These are phyloP conservation scores for Candida anutae DNA, from an alignment of 1,139 yeast species.

Conservation along the genomic window DNA sequence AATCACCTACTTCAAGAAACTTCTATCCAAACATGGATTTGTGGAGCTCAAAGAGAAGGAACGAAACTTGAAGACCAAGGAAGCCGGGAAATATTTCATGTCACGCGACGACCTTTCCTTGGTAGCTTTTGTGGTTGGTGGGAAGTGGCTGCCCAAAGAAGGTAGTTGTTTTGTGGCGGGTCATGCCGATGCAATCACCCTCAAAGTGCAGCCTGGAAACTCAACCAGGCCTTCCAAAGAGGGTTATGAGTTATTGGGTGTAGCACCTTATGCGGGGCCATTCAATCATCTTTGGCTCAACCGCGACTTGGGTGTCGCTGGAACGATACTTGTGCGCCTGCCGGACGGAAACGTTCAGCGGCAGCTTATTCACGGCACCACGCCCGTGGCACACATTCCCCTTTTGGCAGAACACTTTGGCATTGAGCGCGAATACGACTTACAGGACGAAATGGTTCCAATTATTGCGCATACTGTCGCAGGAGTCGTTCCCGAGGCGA, in stretches of 20 bases:
- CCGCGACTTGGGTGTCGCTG: slow-evolving; percentile 43
- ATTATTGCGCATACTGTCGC: slow-evolving; percentile 26
- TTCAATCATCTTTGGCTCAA: slow-evolving; percentile 33
- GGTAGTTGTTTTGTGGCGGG: slow-evolving; percentile 38
- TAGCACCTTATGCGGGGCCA: slow-evolving; percentile 37
- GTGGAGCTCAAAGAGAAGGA: slow-evolving; percentile 19
- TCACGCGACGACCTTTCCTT: slow-evolving; percentile 29
- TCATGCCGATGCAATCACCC: slow-evolving; percentile 37
- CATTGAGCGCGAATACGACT: slow-evolving; percentile 23
- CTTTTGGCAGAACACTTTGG: slow-evolving; percentile 36
- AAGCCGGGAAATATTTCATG: slow-evolving; percentile 20
- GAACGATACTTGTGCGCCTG: slow-evolving; percentile 25
- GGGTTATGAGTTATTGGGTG: slow-evolving; percentile 37
- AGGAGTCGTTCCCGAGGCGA: slow-evolving; percentile 2
- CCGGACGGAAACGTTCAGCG: slow-evolving; percentile 16
- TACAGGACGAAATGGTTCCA: slow-evolving; percentile 37
- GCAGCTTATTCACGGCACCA: slow-evolving; percentile 27
- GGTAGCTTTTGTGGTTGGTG: slow-evolving; percentile 34
- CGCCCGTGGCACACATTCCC: slow-evolving; percentile 37
- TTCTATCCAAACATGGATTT: slow-evolving; percentile 24
- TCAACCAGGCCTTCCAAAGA: slow-evolving; percentile 15
- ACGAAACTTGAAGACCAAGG: slow-evolving; percentile 2
- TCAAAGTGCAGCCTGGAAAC: slow-evolving; percentile 26
- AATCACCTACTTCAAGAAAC: slow-evolving; percentile 18
- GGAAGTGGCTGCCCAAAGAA: slow-evolving; percentile 28